Base-by-base conservation (phyloP, 139 green algal genomes). In the Chlamydomonas sphaeroides region DNA sequence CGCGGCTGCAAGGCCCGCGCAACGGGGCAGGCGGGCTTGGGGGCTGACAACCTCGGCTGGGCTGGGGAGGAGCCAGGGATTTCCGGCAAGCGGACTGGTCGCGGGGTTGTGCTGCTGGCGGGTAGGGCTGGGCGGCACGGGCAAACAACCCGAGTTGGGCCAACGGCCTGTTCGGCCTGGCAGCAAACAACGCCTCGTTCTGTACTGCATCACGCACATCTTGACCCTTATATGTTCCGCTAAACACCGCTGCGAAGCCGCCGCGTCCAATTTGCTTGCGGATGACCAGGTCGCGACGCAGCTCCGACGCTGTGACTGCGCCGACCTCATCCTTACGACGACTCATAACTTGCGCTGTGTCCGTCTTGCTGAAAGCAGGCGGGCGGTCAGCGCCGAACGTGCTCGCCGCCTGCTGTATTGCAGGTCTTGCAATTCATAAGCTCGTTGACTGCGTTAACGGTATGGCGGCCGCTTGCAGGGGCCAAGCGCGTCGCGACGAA, bases 171-270 rank as follows among this genome's bases (percentile, higher is more conserved):
- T 30, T 61, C 15, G 15, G 18, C 17, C 14, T 17, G 15, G 14
- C 15, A 30, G 15, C 21, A 61, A 10, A 30, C 51, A 17, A 30
- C 4, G 14, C 14, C 15, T 3, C 20, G 26, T 6, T 6, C 15
- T 26, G 14, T 61, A 25, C 3, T 28, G 51, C 26, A 36, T 48
- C 5, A 4, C 68, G 42, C 53, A 80, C 74, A 59, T 80, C 74
- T 62, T 70, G n/a, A 3, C 62, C 62, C 38, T 65, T 82, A 41
- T 72, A 82, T 0, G 42, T 39, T 23, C 75, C 75, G 15, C 69
- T 15, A 45, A 70, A 82, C 26, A 82, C 75, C n/a, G 75, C 62
- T 5, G 75, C 75, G 17, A 82, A 82, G n/a, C 75, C 75, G 6
- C 75, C 75, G 8, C 38, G 63, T 21, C 75, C 75, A 21, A 82